Percentiles rank a stretch among this genome's conserved stretches.
phyloP scores from a whole-genome alignment of 495 filamentous ascomycete species.

The Parachaetomium inaequale region DNA sequence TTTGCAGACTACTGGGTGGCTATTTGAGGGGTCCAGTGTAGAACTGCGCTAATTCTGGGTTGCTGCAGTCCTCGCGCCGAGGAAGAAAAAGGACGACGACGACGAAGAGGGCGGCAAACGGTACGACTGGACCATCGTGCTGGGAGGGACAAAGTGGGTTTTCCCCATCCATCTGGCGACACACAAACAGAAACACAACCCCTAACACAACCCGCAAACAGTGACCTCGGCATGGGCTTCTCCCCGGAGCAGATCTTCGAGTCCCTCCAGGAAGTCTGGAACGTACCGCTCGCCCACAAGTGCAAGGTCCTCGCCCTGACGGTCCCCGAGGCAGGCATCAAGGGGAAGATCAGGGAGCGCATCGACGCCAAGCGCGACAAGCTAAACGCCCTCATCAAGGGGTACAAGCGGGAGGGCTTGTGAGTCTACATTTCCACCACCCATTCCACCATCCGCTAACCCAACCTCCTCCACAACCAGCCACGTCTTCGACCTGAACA shows the following conservation, averaged over 20 bases:
- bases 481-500: constrained; percentile 53
- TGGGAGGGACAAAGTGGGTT: constrained; percentile 57
- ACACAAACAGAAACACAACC: neutral
- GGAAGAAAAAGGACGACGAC: constrained; percentile 1
- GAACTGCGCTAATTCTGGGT: neutral
- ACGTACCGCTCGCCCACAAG: constrained; percentile 42
- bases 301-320: constrained; percentile 58
- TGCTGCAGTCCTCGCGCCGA: constrained; percentile 1
- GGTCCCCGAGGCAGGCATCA: constrained; percentile 50
- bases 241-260: constrained; percentile 38
- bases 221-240: constrained; percentile 44
- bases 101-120: constrained; percentile 12
- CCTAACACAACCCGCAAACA: constrained; percentile 14
- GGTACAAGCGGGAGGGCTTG: constrained; percentile 43
- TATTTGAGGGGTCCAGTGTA: neutral
- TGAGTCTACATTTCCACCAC: constrained; percentile 32
- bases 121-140: constrained; percentile 48
- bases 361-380: constrained; percentile 39
- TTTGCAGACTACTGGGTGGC: neutral
- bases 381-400: constrained; percentile 53
- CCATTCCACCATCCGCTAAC: neutral
- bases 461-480: constrained; percentile 23
- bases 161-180: neutral
- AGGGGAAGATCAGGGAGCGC: constrained; percentile 17
- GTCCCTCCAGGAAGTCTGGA: constrained; percentile 45